Base-by-base conservation (phyloP, 768 basidiomycete species). In the Lentinula edodes region DNA sequence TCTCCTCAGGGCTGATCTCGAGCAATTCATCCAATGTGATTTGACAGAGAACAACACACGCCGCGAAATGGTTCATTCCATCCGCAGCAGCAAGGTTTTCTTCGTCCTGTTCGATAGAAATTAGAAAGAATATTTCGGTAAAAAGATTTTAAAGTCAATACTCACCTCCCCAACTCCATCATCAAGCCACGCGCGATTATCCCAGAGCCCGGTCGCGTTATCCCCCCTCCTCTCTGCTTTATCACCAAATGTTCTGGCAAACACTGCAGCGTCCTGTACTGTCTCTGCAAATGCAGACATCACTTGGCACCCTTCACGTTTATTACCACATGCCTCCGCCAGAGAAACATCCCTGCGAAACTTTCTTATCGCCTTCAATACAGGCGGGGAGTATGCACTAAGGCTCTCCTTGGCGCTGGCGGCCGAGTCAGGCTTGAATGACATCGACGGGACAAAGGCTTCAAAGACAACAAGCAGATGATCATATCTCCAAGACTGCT, bases 311-410 rank as follows among this genome's bases (percentile, higher is more conserved):
- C 62, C 72, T 15, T 67, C 55, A 15, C 79, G 66, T 69, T 86
- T 87, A 48, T 76, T 77, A 50, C 78, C 78, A 64, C 77, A 86
- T 1, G 80, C 89, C 62, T 87, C 87, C 0, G 82, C 77, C 15
- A 93, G 83, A 23, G 72, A 78, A 23, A 92, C 56, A 63, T 85
- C 83, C 58, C 91, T 75, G 61, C 83, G 74, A 35, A 93, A 79
- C 68, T 82, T 88, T 71, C 83, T 86, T 66, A 92, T 74, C 0
- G 88, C 85, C 64, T 88, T 91, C 60, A 89, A 65, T 42, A 89
- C 80, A 0, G 88, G 86, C 2, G 84, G 83, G 0, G 88, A 83
- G 67, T 87, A 90, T 0, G 85, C 82, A 58, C 78, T 77, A 38
- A 78, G 66, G 54, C 16, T 51, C 23, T 18, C 50, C 34, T 36